Evolutionary conservation across 805 yeast species (phyloP).

Genomic region (Metschnikowia matae): DNA sequence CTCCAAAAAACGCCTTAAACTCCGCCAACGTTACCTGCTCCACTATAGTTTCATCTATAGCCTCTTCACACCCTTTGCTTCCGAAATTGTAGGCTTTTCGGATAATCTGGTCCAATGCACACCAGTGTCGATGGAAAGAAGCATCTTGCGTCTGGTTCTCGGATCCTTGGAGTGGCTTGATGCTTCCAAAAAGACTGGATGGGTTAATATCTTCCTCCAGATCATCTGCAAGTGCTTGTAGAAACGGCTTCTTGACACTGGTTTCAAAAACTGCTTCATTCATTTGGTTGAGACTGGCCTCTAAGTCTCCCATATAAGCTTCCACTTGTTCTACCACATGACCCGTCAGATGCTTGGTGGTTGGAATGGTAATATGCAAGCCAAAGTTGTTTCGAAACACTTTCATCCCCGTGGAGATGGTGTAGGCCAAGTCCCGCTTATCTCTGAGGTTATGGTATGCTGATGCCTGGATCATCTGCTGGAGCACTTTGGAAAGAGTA

Average conservation of each 20-base stretch:
- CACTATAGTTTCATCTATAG: conserved; percentile 30
- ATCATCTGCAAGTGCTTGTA: conserved; percentile 15
- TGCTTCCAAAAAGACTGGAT: conserved; percentile 21
- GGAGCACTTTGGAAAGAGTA: conserved; percentile 44
- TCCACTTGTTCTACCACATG: conserved; percentile 45
- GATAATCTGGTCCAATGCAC: conserved; percentile 47
- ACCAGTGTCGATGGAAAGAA: conserved; percentile 36
- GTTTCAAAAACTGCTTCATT: conserved; percentile 29
- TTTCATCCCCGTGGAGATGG: conserved; percentile 54
- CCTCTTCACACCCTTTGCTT: conserved; percentile 26
- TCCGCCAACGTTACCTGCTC: conserved; percentile 25
- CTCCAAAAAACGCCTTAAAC: conserved; percentile 34
- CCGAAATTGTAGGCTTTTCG: conserved; percentile 41
- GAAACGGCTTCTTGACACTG: conserved; percentile 26
- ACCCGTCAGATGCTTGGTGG: conserved; percentile 42
- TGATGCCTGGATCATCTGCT: conserved; percentile 43
- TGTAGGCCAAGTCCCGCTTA: conserved; percentile 59
- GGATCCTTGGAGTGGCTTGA: conserved; percentile 27
- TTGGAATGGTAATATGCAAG: conserved; percentile 53
- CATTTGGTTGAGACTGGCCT: conserved; percentile 23
- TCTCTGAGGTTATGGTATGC: conserved; percentile 48
- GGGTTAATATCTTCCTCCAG: conserved; percentile 9
- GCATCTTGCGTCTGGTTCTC: conserved; percentile 18
- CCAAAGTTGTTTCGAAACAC: conserved; percentile 52
- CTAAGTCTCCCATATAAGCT: conserved; percentile 43